Evolutionary conservation across 2,329 filamentous ascomycete species (phyloP), one percentile per base, ranked within the genome.

Genomic region (Metarhizium rileyi): DNA sequence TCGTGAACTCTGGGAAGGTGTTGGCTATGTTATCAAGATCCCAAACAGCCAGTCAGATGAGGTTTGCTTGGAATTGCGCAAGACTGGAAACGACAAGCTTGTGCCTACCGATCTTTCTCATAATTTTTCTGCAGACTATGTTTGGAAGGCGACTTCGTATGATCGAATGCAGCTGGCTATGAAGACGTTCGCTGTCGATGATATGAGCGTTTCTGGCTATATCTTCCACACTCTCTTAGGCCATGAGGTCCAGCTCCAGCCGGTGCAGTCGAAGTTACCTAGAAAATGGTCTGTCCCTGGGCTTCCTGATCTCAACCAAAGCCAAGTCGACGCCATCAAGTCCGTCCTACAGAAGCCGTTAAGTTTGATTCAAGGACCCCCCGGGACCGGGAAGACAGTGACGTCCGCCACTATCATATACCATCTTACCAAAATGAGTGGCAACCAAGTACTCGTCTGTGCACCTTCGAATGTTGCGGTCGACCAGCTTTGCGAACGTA

Each of bases 71-170:
- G 93, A 98, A 66, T 72, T 98, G 63, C 87, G 93, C 57, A 89
- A 93, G 61, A 91, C 93, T 55, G 90, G 89, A 53, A 95, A 95
- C 64, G 90, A 97, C 71, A 97, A 97, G 69, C 88, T 86, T 26
- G 88, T 97, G 1, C 93, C 93, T 0, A 95, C 89, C 0, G 91
- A 98, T 61, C 93, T 91, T 67, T 95, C 91, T 0, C 89, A 95
- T 70, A 95, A 96, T 67, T 98, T 98, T 70, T 95, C 90, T 16
- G 93, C 91, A 56, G 93, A 98, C 66, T 98, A 98, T 63, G 93
- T 98, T 50, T 98, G 93, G 93, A 98, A 98, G 66, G 93, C 94
- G 14, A 98, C 94, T 0, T 97, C 91, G 0, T 98, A 98, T 65
- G 93, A 98, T 63, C 90, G 93, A 55, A 98, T 98, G 93, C 93